phyloP scores from a whole-genome alignment of 192 early-diverging fungal species.

The Dissophora ornata region DNA sequence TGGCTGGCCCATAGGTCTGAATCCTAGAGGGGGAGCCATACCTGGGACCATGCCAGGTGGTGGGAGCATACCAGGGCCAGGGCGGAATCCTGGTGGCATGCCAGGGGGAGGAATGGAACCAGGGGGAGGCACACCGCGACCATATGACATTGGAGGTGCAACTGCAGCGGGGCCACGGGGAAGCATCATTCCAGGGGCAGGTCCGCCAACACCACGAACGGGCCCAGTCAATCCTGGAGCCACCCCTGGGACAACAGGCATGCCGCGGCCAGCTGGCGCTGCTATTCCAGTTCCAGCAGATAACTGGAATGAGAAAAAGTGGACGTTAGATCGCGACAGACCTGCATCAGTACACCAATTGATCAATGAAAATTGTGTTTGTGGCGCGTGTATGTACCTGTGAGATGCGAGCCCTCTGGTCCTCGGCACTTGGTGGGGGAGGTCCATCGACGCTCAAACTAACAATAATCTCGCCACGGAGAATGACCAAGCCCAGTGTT shows the following conservation, averaged over 20 bases:
- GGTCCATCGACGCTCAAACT: conserved; percentile 92
- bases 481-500: conserved; percentile 92
- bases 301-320: conserved; percentile 16
- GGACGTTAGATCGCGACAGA: neutral
- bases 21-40: conserved; percentile 66
- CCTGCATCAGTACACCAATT: too few relatives aligned
- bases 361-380: too few relatives aligned
- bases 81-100: conserved; percentile 65
- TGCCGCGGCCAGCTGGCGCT: conserved; percentile 61
- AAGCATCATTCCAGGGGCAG: conserved; percentile 91
- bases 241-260: conserved; percentile 68
- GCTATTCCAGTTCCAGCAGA: conserved; percentile 34
- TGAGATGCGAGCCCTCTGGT: conserved; percentile 60
- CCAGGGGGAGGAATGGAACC: conserved; percentile 67
- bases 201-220: conserved; percentile 95
- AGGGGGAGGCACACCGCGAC: conserved; percentile 72
- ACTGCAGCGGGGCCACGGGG: conserved; percentile 75
- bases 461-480: conserved; percentile 95
- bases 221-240: conserved; percentile 84
- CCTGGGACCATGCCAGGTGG: conserved; percentile 53
- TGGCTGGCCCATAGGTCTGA: conserved; percentile 57
- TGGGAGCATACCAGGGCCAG: conserved; percentile 58
- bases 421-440: conserved; percentile 77
- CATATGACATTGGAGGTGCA: conserved; percentile 83
- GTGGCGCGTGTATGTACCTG: too few relatives aligned